Conservation (phyloP, 768 basidiomycete genomes). For the Psilocybe tampanensis region DNA sequence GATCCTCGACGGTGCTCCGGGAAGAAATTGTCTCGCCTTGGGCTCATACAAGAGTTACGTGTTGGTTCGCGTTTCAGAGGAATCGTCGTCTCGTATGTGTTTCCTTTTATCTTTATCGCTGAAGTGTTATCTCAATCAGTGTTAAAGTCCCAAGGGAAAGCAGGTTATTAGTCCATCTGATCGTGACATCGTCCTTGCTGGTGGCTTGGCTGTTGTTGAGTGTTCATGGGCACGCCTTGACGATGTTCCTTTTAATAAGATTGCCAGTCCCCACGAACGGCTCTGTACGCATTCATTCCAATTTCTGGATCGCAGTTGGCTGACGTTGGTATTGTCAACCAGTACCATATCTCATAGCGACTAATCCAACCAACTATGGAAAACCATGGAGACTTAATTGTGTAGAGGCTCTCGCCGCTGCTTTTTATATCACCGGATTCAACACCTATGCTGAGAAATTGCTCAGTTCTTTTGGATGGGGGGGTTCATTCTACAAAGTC, state of each 20-base stretch:
- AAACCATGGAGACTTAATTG: slow-evolving; percentile 97
- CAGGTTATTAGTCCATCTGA: slow-evolving; percentile 82
- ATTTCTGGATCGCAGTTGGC: background rate
- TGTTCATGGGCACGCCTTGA: slow-evolving; percentile 97
- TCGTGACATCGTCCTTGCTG: slow-evolving; percentile 68
- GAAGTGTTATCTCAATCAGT: background rate
- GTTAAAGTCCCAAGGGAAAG: slow-evolving; percentile 67
- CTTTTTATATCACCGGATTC: slow-evolving; percentile 93
- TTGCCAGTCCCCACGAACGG: slow-evolving; percentile 90
- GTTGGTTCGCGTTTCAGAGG: slow-evolving; percentile 90
- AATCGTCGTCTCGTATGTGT: slow-evolving; percentile 86
- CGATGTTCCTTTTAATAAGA: slow-evolving; percentile 94
- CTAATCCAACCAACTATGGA: slow-evolving; percentile 98
- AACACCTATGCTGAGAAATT: slow-evolving; percentile 78
- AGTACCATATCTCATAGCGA: slow-evolving; percentile 96
- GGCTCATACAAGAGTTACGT: slow-evolving; percentile 80
- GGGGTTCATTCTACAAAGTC: slow-evolving; percentile 81
- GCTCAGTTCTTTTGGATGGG: slow-evolving; percentile 89
- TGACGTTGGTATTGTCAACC: background rate
- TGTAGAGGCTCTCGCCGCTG: slow-evolving; percentile 91
- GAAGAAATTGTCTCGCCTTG: slow-evolving; percentile 86
- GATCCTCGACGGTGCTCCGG: slow-evolving; percentile 84
- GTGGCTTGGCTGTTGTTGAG: slow-evolving; percentile 95
- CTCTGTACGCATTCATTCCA: slow-evolving; percentile 58
- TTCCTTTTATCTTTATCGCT: background rate